Base-by-base conservation (phyloP, 2,329 filamentous ascomycete species). In the Ophiosphaerella korrae region DNA sequence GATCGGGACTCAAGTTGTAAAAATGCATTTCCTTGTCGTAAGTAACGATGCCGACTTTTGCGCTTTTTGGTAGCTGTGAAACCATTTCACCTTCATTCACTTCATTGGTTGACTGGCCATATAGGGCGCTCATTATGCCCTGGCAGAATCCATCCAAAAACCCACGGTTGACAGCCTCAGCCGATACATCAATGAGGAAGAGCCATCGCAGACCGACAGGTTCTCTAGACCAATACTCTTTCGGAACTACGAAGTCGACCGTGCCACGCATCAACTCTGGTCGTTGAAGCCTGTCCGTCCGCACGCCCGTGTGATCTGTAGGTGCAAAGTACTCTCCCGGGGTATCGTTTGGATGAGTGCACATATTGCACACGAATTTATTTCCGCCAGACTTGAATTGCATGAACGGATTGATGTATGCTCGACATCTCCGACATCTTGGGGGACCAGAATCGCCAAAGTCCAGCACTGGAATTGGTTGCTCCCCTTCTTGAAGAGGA, bases 371-470 rank as follows among this genome's bases (percentile, higher is more conserved):
- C 45, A 96, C 91, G 72, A 96, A 95, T 72, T 96, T 96, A 77
- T 93, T 96, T 50, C 94, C 94, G 33, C 93, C 93, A 13, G 89
- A 88, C 52, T 89, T 85, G 81, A 99, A 99, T 70, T 92, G 89
- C 94, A 99, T 97, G 72, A 99, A 99, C 1, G 94, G 94, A 70
- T 99, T 99, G 77, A 99, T 95, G 76, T 99, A 99, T 12, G 93
- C 89, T 70, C 94, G 84, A 78, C 94, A 99, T 76, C 94, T 84
- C 65, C 90, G 86, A 75, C 94, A 99, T 72, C 94, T 85, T 18
- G 94, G 94, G 35, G 94, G 94, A 0, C 94, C 94, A 34, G 79
- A 78, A 36, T 97, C 92, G 42, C 94, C 94, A 80, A 97, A 99
- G 75, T 99, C 94, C 21, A 99, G 82, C 4, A 99, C 88, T 0